Percentiles rank a stretch among this genome's conserved stretches.
These are phyloP conservation scores for Vitis cinerea DNA, from an alignment of 164 flowering plant species.

Conservation along the genomic window DNA sequence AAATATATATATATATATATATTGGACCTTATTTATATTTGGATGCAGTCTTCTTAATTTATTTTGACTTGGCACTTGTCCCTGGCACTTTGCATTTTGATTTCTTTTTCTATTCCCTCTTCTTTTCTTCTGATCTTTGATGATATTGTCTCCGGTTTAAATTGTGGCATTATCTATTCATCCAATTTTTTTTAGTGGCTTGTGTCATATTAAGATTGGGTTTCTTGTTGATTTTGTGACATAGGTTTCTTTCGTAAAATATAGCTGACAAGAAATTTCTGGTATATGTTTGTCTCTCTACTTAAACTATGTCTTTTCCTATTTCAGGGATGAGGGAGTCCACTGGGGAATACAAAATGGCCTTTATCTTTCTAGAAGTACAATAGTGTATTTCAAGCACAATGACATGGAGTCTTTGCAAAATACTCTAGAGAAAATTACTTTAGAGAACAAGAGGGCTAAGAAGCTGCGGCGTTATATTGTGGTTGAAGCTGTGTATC, in stretches of 20 bases:
- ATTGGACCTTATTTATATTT: too few species aligned
- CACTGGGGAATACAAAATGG: slow-evolving; percentile 99
- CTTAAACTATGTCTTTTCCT: slow-evolving; percentile 1
- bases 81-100: too few species aligned
- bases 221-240: too few species aligned
- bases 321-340: slow-evolving; percentile 91
- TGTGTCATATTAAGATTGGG: too few species aligned
- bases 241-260: background rate
- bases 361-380: slow-evolving; percentile 92
- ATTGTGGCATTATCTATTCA: too few species aligned
- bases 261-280: background rate
- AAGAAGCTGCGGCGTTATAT: slow-evolving; percentile 91
- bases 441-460: slow-evolving; percentile 60
- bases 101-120: too few species aligned
- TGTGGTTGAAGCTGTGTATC: slow-evolving; percentile 94
- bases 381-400: slow-evolving; percentile 88
- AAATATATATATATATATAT: too few species aligned
- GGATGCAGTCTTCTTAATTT: too few species aligned
- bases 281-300: background rate
- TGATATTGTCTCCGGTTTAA: too few species aligned
- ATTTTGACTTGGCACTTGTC: too few species aligned
- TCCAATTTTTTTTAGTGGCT: too few species aligned
- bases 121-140: too few species aligned
- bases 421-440: slow-evolving; percentile 67
- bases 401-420: slow-evolving; percentile 87